Evolutionary conservation across 495 filamentous ascomycete species (phyloP), one percentile per base, ranked within the genome.

Genomic region (Xylaria castorea): DNA sequence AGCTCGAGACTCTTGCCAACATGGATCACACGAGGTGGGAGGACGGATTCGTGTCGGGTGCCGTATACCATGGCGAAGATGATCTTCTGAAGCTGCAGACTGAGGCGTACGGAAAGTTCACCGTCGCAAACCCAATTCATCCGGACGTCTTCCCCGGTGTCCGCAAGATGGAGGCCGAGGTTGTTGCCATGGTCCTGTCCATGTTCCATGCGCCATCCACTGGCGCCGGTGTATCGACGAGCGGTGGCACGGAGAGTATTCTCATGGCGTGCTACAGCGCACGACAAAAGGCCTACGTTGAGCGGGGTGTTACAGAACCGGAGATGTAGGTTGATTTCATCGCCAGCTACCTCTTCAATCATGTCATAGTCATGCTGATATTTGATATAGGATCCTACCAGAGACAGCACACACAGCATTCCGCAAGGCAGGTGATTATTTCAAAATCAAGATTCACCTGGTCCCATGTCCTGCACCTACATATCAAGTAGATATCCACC

Each of bases 61-160:
- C 96, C 27, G 96, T 99, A 36, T 99, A 99, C 80, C 95, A 97
- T 78, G 96, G 97, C 63, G 96, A 97, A 68, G 86, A 94, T 65
- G 91, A 93, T 20, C 81, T 99, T 70, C 82, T 94, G 73, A 89
- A 92, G 79, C 83, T 99, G 22, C 96, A 99, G 83, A 90, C 92
- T 18, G 94, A 97, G 79, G 95, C 96, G 11, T 98, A 94, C 81
- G 91, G 91, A 46, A 92, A 91, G 79, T 99, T 99, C 79, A 94
- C 93, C 60, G 96, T 98, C 20, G 86, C 93, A n/a, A 99, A 99
- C 81, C 96, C 96, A n/a, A 92, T 99, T 75, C 96, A 99, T 83
- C 96, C 96, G 42, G 96, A 99, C 84, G 94, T 98, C 48, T 99
- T 99, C 83, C 96, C 96, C 53, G 96, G 95, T 46, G 94, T 99